Evolutionary conservation across 1,139 yeast species (phyloP).

Genomic region (Maudiozyma humilis): DNA sequence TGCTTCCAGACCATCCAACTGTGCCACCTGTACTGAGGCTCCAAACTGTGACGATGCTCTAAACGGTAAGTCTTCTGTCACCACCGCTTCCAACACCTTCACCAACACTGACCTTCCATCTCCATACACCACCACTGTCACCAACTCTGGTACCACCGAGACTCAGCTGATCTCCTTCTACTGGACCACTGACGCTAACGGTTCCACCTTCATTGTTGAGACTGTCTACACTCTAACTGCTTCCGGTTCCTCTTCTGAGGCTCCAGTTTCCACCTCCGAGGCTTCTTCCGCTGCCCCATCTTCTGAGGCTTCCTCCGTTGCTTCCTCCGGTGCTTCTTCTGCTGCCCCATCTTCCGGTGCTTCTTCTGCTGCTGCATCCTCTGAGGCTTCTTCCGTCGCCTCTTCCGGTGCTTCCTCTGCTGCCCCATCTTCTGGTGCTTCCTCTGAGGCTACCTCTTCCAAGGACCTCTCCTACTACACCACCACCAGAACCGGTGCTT

Average conservation of each 20-base stretch:
- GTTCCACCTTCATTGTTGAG: constrained; percentile 2
- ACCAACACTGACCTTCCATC: constrained; percentile 3
- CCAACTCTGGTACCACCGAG: background rate
- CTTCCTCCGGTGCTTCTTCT: constrained; percentile 2
- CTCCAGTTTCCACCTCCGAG: background rate
- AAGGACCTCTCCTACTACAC: constrained; percentile 5
- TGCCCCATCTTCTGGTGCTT: background rate
- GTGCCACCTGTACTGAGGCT: constrained; percentile 3
- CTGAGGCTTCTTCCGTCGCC: background rate
- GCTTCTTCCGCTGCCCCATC: background rate
- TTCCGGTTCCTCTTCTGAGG: constrained; percentile 4
- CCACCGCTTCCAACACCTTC: constrained; percentile 2
- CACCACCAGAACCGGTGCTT: constrained; percentile 2
- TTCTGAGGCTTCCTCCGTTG: background rate
- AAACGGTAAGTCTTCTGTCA: constrained; percentile 2
- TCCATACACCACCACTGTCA: constrained; percentile 7
- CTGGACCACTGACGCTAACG: constrained; percentile 3
- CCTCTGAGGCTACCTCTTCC: background rate
- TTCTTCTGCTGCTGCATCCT: background rate
- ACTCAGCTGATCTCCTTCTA: constrained; percentile 4
- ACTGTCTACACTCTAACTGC: constrained; percentile 3
- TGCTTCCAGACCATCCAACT: constrained; percentile 4
- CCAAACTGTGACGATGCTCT: constrained; percentile 5
- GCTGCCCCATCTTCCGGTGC: background rate
- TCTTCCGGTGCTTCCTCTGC: background rate